Conservation (phyloP, 441 rosid species). For the Breynia disticha region DNA sequence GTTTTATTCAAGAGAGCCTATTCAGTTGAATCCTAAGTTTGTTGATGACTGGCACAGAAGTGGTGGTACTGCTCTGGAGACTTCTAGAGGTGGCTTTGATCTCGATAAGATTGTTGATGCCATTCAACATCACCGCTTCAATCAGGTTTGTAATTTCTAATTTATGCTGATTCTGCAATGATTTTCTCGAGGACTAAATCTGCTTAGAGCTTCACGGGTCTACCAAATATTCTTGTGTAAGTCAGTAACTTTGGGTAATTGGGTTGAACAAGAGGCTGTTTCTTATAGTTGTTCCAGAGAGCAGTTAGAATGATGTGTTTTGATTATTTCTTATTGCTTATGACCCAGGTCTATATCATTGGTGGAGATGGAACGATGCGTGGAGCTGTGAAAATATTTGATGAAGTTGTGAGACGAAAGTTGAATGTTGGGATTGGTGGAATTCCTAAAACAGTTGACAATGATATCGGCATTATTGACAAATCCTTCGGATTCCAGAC, state of each 20-base stretch:
- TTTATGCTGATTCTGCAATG: too few species aligned
- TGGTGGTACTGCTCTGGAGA: slow-evolving; percentile 74
- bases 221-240: not conserved
- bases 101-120: slow-evolving; percentile 59
- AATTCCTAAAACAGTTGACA: slow-evolving; percentile 86
- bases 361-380: slow-evolving; percentile 93
- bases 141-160: slow-evolving; percentile 37
- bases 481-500: slow-evolving; percentile 89
- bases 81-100: slow-evolving; percentile 76
- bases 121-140: slow-evolving; percentile 39
- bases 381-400: slow-evolving; percentile 63
- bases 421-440: slow-evolving; percentile 46
- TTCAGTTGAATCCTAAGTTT: slow-evolving; percentile 49
- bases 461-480: slow-evolving; percentile 78
- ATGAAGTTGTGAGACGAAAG: slow-evolving; percentile 44
- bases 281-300: too few species aligned
- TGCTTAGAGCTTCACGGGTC: too few species aligned
- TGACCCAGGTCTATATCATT: slow-evolving; percentile 47
- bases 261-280: too few species aligned
- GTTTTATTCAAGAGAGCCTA: slow-evolving; percentile 49
- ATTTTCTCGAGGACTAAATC: too few species aligned
- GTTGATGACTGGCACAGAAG: slow-evolving; percentile 59
- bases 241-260: not conserved
- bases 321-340: not conserved
- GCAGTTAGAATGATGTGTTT: too few species aligned